phyloP scores from a whole-genome alignment of 2,329 filamentous ascomycete species.

The Sporothrix protearum region DNA sequence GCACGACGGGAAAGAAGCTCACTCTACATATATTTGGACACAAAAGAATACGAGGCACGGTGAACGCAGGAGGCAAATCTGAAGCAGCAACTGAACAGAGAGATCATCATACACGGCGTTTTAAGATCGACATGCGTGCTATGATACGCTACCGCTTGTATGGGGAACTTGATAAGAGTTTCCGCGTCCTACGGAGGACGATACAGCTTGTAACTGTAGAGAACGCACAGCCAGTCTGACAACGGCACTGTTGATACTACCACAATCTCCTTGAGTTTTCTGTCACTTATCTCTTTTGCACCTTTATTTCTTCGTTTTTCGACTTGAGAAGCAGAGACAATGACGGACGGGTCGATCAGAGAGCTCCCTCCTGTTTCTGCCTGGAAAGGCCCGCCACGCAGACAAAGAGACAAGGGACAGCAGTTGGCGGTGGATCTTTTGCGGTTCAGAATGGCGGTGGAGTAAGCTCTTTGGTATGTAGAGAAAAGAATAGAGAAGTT shows the following conservation, averaged over 20 bases:
- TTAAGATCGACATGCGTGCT: slow-evolving; percentile 2
- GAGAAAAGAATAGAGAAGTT: too few species aligned
- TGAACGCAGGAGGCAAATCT: background rate
- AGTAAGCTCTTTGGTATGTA: background rate
- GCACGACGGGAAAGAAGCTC: background rate
- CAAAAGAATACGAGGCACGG: background rate
- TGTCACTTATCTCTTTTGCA: background rate
- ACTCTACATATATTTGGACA: background rate
- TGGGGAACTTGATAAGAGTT: background rate
- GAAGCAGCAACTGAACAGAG: background rate
- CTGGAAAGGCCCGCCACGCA: background rate
- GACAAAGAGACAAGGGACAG: background rate
- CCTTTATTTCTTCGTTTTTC: background rate
- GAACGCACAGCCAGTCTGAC: background rate
- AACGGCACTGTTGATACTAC: background rate
- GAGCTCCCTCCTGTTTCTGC: background rate
- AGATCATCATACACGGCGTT: background rate
- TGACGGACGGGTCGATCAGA: background rate
- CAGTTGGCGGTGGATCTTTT: background rate
- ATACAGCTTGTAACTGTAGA: background rate
- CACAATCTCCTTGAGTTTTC: background rate
- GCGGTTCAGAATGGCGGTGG: background rate
- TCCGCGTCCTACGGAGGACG: background rate
- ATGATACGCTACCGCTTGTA: background rate
- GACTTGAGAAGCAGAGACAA: background rate